Base-by-base conservation (phyloP, 2,329 filamentous ascomycete genomes). In the Fusarium secorum region DNA sequence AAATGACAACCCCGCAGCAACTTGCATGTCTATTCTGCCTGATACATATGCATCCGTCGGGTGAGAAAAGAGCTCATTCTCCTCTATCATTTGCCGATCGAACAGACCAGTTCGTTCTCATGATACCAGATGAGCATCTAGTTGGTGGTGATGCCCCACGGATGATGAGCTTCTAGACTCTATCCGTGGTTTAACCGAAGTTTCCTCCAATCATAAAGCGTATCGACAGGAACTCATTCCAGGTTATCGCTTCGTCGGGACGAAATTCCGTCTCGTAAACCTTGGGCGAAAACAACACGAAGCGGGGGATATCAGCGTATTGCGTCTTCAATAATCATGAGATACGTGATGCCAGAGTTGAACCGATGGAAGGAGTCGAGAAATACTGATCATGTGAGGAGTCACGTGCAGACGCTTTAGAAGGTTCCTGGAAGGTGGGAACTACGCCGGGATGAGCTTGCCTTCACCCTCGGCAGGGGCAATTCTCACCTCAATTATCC, bases 141-240 rank as follows among this genome's bases (percentile, higher is more conserved):
- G 63, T 67, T 62, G 58, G 62, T 62, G 60, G 65, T 74, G 71
- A 72, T 60, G 65, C 64, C 71, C 71, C 71, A 74, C 68, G 55
- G 39, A 32, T 39, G 68, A 58, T 52, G 54, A 39, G 45, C 33
- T 62, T 57, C 24, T 15, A 26, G 14, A 14, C 1, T 22, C 45
- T 49, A 52, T 17, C 48, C 69, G 63, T 26, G 8, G 60, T 53
- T 74, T 51, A 71, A 22, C 71, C 72, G 60, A 4, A 0, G 0
- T 4, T 11, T 53, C 28, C 11, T 15, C 64, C 69, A 61, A 74
- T 74, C 32, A 67, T 4, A 35, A 14, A 20, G 7, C 30, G 41
- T 6, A 18, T 24, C 18, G 28, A n/a, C n/a, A 26, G 22, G 7
- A 22, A 30, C 35, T 39, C 59, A 49, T 56, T 36, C 44, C 46